Evolutionary conservation across 177 flowering plant genomes (phyloP).

Genomic region (Telopea speciosissima): DNA sequence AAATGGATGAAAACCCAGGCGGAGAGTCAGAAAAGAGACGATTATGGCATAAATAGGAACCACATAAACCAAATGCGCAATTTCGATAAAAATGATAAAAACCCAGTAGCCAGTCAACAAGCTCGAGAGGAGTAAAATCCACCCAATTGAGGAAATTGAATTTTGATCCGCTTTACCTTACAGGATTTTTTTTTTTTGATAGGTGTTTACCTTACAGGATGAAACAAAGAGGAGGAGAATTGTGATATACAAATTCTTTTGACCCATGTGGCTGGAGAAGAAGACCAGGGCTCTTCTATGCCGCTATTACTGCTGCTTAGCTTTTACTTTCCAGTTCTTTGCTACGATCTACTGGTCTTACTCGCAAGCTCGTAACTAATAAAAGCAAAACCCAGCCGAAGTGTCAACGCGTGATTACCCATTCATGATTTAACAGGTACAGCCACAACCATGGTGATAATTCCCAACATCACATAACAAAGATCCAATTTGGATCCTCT

Average conservation of each 20-base stretch:
- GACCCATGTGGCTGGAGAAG: conserved; percentile 13
- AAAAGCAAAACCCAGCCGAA: too few relatives aligned
- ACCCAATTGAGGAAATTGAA: neutral
- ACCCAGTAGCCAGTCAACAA: neutral
- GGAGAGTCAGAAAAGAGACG: neutral
- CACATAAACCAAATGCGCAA: neutral
- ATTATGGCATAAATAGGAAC: too few relatives aligned
- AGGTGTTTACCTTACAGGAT: too few relatives aligned
- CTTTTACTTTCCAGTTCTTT: too few relatives aligned
- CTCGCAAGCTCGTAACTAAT: neutral
- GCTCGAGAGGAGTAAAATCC: too few relatives aligned
- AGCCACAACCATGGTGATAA: too few relatives aligned
- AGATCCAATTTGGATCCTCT: too few relatives aligned
- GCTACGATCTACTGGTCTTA: neutral
- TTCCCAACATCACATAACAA: too few relatives aligned
- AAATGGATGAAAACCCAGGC: conserved; percentile 2
- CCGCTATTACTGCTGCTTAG: neutral
- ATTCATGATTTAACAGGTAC: too few relatives aligned
- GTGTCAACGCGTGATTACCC: too few relatives aligned
- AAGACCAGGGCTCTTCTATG: neutral
- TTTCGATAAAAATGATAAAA: neutral
- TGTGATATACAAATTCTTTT: conserved; percentile 4
- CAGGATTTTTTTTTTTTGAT: too few relatives aligned
- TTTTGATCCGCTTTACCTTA: conserved; percentile 3
- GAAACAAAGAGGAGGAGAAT: conserved; percentile 9